These are phyloP conservation scores for Trichothecium sympodiale DNA, from an alignment of 2,329 filamentous ascomycete species.

Conservation along the genomic window DNA sequence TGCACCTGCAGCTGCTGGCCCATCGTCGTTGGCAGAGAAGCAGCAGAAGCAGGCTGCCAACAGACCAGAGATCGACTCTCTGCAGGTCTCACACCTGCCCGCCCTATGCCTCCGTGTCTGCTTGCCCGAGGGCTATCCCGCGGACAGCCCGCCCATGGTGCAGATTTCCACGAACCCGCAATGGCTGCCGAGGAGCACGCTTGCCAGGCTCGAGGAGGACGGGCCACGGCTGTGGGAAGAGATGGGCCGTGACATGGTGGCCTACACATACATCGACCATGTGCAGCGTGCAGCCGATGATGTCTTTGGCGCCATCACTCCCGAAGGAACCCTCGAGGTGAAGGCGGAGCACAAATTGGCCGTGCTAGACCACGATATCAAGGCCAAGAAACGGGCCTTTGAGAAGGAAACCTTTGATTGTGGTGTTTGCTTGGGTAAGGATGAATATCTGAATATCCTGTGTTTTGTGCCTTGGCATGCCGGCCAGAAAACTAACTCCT, in stretches of 20 bases:
- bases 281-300: constrained; percentile 47
- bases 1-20: constrained; percentile 3
- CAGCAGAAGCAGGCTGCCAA: neutral
- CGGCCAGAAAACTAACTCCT: constrained; percentile 9
- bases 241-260: constrained; percentile 44
- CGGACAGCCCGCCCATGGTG: constrained; percentile 36
- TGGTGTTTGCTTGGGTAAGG: constrained; percentile 62
- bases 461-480: neutral
- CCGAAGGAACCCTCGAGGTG: constrained; percentile 37
- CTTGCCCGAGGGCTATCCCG: constrained; percentile 49
- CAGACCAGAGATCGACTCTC: constrained; percentile 25
- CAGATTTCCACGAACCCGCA: constrained; percentile 40
- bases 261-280: constrained; percentile 54
- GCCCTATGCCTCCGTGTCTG: constrained; percentile 40
- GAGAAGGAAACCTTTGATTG: constrained; percentile 80
- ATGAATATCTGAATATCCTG: neutral
- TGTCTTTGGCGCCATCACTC: constrained; percentile 46
- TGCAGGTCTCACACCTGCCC: constrained; percentile 46
- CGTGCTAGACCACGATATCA: constrained; percentile 68
- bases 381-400: constrained; percentile 63
- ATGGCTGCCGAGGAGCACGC: constrained; percentile 41
- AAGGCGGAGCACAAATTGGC: constrained; percentile 52
- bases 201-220: constrained; percentile 39
- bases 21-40: neutral
- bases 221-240: constrained; percentile 50